Evolutionary conservation across 176 grass and related monocot genomes (phyloP).

Genomic region (Aegilops sharonensis): DNA sequence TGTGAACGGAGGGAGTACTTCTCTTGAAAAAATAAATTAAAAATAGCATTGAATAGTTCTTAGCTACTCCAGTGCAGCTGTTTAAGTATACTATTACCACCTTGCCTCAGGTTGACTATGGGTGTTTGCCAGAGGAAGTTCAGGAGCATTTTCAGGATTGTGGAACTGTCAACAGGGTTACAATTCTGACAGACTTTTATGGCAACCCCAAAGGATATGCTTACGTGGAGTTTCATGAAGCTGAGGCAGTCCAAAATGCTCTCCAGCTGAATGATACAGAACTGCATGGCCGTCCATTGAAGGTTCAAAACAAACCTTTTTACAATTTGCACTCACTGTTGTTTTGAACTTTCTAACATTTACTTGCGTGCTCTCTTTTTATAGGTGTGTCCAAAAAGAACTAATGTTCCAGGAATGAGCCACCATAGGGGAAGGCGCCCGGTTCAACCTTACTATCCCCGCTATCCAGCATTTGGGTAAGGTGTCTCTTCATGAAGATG

Average conservation of each 20-base stretch:
- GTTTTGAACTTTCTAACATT: not conserved
- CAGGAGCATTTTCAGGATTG: slow-evolving; percentile 80
- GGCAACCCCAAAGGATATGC: slow-evolving; percentile 79
- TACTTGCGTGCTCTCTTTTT: not conserved
- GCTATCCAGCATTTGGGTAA: slow-evolving; percentile 68
- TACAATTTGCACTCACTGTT: not conserved
- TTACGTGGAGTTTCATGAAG: slow-evolving; percentile 79
- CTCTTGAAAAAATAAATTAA: not conserved
- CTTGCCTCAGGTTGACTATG: slow-evolving; percentile 73
- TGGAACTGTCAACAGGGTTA: slow-evolving; percentile 73
- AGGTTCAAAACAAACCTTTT: slow-evolving; percentile 34
- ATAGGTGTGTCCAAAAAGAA: slow-evolving; percentile 76
- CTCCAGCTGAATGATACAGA: slow-evolving; percentile 65
- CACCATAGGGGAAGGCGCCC: slow-evolving; percentile 50
- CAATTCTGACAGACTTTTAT: slow-evolving; percentile 62
- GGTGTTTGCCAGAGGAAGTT: slow-evolving; percentile 63
- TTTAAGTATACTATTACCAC: slow-evolving; percentile 3
- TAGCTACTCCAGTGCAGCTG: not conserved
- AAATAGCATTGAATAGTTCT: not conserved
- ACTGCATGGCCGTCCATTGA: slow-evolving; percentile 59
- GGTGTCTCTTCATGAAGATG: slow-evolving; percentile 27
- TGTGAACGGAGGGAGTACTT: not conserved
- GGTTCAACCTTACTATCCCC: slow-evolving; percentile 39
- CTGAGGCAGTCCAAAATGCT: slow-evolving; percentile 67
- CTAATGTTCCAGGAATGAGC: slow-evolving; percentile 74